Evolutionary conservation across 2,329 filamentous ascomycete species (phyloP), one percentile per base, ranked within the genome.

Genomic region (Septoria linicola): DNA sequence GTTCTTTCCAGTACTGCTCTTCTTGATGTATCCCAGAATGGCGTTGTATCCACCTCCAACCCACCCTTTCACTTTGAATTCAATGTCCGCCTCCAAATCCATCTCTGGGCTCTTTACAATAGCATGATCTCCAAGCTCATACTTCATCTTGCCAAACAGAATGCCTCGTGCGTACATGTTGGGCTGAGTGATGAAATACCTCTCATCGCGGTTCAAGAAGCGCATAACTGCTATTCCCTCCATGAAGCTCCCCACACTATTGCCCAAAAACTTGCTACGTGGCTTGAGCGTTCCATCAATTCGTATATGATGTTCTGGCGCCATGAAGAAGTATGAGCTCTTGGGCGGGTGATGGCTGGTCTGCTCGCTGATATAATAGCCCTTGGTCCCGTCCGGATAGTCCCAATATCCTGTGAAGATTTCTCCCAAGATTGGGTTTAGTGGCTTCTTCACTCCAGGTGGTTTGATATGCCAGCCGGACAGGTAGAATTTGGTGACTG

Each of bases 111-210:
- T 97, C 59, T 85, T 82, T 16, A 99, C 88, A 63, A 90, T 89
- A 68, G 91, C 96, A 74, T 96, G 91, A 69, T 97, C 92, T 58
- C 92, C 93, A 6, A 99, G 82, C 74, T 99, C 93, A 71, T 97
- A 99, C 72, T 96, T 97, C 93, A 99, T 97, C 71, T 96, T 97
- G 41, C 93, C 93, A 65, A 99, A 96, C 7, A 99, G 77, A 54
- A 99, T 97, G 30, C 93, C 92, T 56, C 93, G 83, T 17, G 92
- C 93, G 70, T 99, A 99, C 90, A 99, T 99, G 75, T 99, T 99
- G 14, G 93, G 93, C 67, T 99, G 93, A 3, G 93, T 97, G 45
- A 97, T 73, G 65, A 95, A 88, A 72, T 96, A 97, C 84, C 84
- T 80, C 73, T 99, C 93, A 34, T 88, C 88, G 44, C 87, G 80